phyloP scores from a whole-genome alignment of 2,329 filamentous ascomycete genomes.

The Penicillium sp. region DNA sequence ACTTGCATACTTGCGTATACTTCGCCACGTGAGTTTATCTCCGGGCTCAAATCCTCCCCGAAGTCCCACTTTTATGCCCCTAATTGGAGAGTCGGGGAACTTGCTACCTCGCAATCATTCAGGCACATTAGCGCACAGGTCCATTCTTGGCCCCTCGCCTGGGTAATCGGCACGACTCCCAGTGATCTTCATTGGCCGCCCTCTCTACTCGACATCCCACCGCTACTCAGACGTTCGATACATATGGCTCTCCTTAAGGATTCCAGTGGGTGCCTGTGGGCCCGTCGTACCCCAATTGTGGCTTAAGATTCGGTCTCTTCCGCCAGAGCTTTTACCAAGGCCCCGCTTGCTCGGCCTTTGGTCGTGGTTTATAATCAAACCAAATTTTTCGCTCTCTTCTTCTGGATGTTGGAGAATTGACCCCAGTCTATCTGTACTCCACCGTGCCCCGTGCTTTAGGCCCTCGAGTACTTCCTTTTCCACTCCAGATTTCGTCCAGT shows the following conservation, averaged over 20 bases:
- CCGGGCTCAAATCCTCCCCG: not conserved
- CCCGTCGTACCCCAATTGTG: not conserved
- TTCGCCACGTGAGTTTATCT: not conserved
- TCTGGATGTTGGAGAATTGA: not conserved
- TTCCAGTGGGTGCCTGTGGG: slow-evolving; percentile 2
- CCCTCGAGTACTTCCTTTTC: not conserved
- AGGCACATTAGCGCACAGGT: not conserved
- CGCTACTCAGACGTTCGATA: not conserved
- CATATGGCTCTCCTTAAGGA: not conserved
- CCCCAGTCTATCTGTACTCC: not conserved
- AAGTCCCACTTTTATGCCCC: slow-evolving; percentile 12
- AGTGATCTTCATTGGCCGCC: slow-evolving; percentile 8
- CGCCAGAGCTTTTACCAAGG: slow-evolving; percentile 8
- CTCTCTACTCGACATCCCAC: slow-evolving; percentile 1
- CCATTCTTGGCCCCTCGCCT: slow-evolving; percentile 9
- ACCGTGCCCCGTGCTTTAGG: not conserved
- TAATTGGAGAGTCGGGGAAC: not conserved
- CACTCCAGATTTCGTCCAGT: not conserved
- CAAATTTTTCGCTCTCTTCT: slow-evolving; percentile 4
- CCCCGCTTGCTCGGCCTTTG: slow-evolving; percentile 14
- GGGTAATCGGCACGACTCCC: slow-evolving; percentile 18
- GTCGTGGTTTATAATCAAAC: slow-evolving; percentile 19
- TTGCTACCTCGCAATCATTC: not conserved
- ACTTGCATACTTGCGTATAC: not conserved
- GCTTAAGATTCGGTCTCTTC: slow-evolving; percentile 11